phyloP scores from a whole-genome alignment of 345 rosid species.

The Boechera divaricarpa region DNA sequence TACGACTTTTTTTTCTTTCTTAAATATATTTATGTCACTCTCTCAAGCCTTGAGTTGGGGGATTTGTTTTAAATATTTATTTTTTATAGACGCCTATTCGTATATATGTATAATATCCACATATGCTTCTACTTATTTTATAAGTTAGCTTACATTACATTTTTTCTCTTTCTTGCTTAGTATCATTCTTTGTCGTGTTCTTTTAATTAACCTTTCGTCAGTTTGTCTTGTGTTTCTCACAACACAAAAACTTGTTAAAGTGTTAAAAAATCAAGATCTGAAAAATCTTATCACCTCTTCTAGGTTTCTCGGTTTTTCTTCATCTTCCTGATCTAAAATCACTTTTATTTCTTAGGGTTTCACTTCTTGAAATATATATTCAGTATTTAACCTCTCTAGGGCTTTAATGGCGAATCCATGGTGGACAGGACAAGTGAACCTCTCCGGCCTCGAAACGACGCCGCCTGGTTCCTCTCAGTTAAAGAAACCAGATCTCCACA shows the following conservation, averaged over 20 bases:
- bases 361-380: constrained; percentile 3
- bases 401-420: constrained; percentile 72
- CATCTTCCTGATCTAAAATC: constrained; percentile 11
- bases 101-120: not conserved
- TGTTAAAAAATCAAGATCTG: constrained; percentile 43
- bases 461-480: constrained; percentile 62
- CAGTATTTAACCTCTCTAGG: constrained; percentile 17
- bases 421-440: constrained; percentile 72
- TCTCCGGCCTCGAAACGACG: constrained; percentile 59
- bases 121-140: constrained; percentile 39
- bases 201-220: constrained; percentile 36
- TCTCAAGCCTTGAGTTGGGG: constrained; percentile 30
- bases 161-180: constrained; percentile 45
- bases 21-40: not conserved
- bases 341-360: constrained; percentile 25
- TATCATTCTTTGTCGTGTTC: constrained; percentile 49
- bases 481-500: constrained; percentile 78
- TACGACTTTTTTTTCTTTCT: not conserved
- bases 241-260: constrained; percentile 45
- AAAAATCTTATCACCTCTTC: constrained; percentile 32
- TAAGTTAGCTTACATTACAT: constrained; percentile 45
- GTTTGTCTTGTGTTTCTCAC: constrained; percentile 41
- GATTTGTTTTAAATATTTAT: not conserved
- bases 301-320: constrained; percentile 17
- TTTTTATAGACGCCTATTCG: not conserved